Conservation (phyloP, 495 filamentous ascomycete species). For the Tuber umbilicatum region DNA sequence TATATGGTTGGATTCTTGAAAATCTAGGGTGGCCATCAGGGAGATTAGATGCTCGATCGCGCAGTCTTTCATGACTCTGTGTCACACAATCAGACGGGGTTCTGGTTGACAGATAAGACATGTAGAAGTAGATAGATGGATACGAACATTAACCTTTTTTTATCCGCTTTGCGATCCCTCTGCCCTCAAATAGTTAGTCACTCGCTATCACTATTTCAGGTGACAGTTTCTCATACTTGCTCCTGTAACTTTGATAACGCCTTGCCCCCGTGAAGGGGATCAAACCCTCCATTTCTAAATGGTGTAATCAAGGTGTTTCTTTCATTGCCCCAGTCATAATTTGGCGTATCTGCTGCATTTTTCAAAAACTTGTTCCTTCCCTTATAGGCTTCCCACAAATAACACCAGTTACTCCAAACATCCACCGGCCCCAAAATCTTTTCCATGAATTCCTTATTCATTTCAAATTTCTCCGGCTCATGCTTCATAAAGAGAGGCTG, state of each 20-base stretch:
- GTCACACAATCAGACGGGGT: not conserved
- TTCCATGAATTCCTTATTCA: not conserved
- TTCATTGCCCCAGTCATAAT: no score
- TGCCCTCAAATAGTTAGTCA: not conserved
- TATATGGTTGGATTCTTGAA: not conserved
- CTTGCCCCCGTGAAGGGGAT: no score
- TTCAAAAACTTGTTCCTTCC: no score
- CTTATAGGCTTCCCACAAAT: no score
- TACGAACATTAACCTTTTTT: not conserved
- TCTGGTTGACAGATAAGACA: not conserved
- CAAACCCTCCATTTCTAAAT: no score
- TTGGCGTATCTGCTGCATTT: no score
- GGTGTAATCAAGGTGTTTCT: no score
- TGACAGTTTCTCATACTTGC: no score
- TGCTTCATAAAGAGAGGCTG: no score
- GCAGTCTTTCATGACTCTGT: not conserved
- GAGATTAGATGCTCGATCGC: not conserved
- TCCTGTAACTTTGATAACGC: no score
- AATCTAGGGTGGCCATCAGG: not conserved
- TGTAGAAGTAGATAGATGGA: not conserved
- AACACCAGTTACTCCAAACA: no score
- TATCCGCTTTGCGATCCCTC: not conserved
- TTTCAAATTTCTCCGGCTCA: not conserved
- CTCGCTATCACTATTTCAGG: not conserved
- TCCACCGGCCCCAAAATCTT: not conserved